These are phyloP conservation scores for Colletotrichum sp. DNA, from an alignment of 2,329 filamentous ascomycete genomes.

Conservation along the genomic window DNA sequence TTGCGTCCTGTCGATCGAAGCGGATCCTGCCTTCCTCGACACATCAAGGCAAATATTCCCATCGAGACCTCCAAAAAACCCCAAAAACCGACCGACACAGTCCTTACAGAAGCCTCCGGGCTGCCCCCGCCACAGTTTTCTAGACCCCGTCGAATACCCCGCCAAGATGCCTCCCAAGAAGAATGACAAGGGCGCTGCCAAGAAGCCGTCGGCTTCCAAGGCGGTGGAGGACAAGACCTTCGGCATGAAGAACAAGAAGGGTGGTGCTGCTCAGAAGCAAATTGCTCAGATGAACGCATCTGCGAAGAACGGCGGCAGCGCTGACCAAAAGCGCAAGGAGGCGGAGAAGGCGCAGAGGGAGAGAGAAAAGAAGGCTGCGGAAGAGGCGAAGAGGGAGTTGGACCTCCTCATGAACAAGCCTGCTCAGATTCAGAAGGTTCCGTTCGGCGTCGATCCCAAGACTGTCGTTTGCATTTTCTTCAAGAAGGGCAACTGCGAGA, in stretches of 20 bases:
- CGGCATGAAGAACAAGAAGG: conserved; percentile 99
- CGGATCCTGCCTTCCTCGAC: background rate
- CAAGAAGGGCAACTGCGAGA: conserved; percentile 97
- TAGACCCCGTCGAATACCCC: conserved; percentile 23
- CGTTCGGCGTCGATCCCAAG: conserved; percentile 97
- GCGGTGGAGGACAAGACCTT: conserved; percentile 93
- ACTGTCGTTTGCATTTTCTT: conserved; percentile 95
- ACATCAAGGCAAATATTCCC: background rate
- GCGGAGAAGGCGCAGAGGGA: conserved; percentile 72
- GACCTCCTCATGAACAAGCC: conserved; percentile 88
- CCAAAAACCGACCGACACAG: background rate
- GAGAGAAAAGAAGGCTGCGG: conserved; percentile 89
- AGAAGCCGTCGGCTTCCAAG: conserved; percentile 64
- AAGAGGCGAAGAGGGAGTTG: conserved; percentile 80
- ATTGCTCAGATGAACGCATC: conserved; percentile 85
- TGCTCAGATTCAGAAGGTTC: conserved; percentile 95
- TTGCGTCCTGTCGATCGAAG: conserved; percentile 13
- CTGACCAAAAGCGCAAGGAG: conserved; percentile 84
- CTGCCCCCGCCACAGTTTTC: background rate
- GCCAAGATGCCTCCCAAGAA: conserved; percentile 77
- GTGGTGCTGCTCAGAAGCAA: conserved; percentile 84
- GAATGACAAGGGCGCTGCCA: conserved; percentile 49
- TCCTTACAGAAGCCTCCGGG: background rate
- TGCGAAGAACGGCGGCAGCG: conserved; percentile 74
- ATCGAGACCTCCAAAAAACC: background rate